These are phyloP conservation scores for Cercophora newfieldiana DNA, from an alignment of 495 filamentous ascomycete genomes.

Conservation along the genomic window DNA sequence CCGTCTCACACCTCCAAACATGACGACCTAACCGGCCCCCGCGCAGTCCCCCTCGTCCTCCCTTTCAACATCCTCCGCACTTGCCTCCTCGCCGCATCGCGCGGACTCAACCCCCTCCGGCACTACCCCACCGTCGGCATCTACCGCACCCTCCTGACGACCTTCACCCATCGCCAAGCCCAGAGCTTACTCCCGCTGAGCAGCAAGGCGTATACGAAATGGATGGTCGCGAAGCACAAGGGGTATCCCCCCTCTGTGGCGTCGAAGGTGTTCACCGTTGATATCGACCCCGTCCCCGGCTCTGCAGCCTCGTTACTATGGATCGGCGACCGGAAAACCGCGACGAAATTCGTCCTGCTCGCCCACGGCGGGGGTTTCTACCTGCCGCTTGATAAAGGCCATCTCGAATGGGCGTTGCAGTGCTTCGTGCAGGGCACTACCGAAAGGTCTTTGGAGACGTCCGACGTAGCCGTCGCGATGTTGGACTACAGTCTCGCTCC, in stretches of 20 bases:
- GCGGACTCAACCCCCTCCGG: background rate
- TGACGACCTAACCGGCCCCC: no score
- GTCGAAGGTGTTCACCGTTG: background rate
- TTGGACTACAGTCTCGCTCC: slow-evolving; percentile 28
- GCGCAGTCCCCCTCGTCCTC: background rate
- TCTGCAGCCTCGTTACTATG: slow-evolving; percentile 17
- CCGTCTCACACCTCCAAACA: no score
- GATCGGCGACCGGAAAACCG: slow-evolving; percentile 24
- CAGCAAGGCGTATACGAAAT: background rate
- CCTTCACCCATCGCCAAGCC: background rate
- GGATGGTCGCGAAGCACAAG: no score
- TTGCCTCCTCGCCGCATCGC: background rate
- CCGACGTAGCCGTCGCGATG: slow-evolving; percentile 24
- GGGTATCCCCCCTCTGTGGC: background rate
- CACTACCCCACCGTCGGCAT: background rate
- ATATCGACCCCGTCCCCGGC: slow-evolving; percentile 9
- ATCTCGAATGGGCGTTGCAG: slow-evolving; percentile 12
- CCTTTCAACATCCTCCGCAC: background rate
- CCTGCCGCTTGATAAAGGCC: slow-evolving; percentile 16
- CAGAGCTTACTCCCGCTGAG: background rate
- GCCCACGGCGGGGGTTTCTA: slow-evolving; percentile 27
- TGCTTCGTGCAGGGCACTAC: background rate
- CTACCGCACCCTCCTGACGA: background rate
- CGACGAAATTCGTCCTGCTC: slow-evolving; percentile 25
- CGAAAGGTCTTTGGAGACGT: no score